Percentiles rank a stretch among this genome's conserved stretches.
Evolutionary conservation across 2,329 filamentous ascomycete genomes (phyloP).

Genomic region (Pyrenophora seminiperda): DNA sequence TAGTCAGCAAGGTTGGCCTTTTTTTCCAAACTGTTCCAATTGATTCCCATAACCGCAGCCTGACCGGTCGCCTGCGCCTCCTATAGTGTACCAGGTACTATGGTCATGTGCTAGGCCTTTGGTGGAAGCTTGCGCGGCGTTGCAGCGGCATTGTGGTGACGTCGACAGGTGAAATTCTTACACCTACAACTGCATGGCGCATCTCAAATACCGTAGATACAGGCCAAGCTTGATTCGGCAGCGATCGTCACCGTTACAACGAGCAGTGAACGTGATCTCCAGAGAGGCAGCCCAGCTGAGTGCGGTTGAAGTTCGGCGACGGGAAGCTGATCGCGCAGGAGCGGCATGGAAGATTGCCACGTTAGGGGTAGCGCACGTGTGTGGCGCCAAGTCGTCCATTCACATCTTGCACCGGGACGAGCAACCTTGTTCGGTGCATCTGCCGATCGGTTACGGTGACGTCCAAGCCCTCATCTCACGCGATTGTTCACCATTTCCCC

Average conservation of each 20-base stretch:
- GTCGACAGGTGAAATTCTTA: neutral
- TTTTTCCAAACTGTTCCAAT: slow-evolving; percentile 4
- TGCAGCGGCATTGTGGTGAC: neutral
- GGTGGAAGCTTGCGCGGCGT: neutral
- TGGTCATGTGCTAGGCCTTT: slow-evolving; percentile 1
- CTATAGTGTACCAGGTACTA: neutral
- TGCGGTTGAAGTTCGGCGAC: slow-evolving; percentile 3
- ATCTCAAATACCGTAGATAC: slow-evolving; percentile 1
- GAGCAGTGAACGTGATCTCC: slow-evolving; percentile 14
- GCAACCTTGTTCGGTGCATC: slow-evolving; percentile 4
- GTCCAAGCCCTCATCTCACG: neutral
- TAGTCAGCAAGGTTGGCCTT: neutral
- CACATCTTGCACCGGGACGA: neutral
- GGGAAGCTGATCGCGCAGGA: neutral
- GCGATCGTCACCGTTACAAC: slow-evolving; percentile 8
- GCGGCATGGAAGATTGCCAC: neutral
- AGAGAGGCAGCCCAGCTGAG: slow-evolving; percentile 3
- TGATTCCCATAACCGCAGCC: neutral
- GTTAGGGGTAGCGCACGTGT: slow-evolving; percentile 4
- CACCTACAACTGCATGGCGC: slow-evolving; percentile 1
- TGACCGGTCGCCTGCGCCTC: slow-evolving; percentile 1
- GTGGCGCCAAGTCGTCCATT: slow-evolving; percentile 3
- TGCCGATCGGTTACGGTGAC: neutral
- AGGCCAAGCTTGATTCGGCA: neutral
- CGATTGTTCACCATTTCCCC: neutral